Evolutionary conservation across 768 basidiomycete genomes (phyloP).

Genomic region (Leccinum uliginosum): DNA sequence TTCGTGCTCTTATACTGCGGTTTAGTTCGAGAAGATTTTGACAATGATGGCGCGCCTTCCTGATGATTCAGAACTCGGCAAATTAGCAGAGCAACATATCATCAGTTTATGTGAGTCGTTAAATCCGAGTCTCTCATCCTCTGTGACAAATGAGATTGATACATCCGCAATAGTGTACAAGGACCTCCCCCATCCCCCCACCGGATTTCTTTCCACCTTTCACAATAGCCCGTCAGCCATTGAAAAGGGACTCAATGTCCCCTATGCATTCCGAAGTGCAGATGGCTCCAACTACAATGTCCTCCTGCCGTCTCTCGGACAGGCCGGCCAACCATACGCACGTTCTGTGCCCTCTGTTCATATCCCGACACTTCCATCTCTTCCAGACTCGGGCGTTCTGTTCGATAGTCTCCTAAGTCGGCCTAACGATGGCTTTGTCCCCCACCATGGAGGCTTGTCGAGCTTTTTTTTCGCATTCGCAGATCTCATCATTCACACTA

Average conservation of each 20-base stretch:
- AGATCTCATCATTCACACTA: slow-evolving; percentile 66
- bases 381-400: slow-evolving; percentile 64
- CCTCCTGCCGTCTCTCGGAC: slow-evolving; percentile 50
- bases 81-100: slow-evolving; percentile 43
- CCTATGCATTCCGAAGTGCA: slow-evolving; percentile 53
- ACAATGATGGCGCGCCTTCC: slow-evolving; percentile 55
- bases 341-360: slow-evolving; percentile 55
- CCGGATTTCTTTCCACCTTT: slow-evolving; percentile 40
- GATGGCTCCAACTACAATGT: slow-evolving; percentile 62
- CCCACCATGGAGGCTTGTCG: slow-evolving; percentile 67
- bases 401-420: slow-evolving; percentile 65
- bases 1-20: not conserved
- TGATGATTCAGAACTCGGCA: slow-evolving; percentile 25
- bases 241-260: slow-evolving; percentile 13
- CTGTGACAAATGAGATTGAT: not conserved
- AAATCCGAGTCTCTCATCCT: not conserved
- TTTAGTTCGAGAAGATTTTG: slow-evolving; percentile 60
- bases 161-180: slow-evolving; percentile 52
- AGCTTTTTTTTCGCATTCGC: slow-evolving; percentile 78
- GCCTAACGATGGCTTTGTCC: slow-evolving; percentile 33
- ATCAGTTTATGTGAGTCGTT: slow-evolving; percentile 53
- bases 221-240: not conserved
- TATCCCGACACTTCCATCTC: slow-evolving; percentile 37
- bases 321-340: slow-evolving; percentile 62
- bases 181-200: slow-evolving; percentile 75